phyloP scores from a whole-genome alignment of 2,329 filamentous ascomycete genomes.

The Colletotrichum sp. region DNA sequence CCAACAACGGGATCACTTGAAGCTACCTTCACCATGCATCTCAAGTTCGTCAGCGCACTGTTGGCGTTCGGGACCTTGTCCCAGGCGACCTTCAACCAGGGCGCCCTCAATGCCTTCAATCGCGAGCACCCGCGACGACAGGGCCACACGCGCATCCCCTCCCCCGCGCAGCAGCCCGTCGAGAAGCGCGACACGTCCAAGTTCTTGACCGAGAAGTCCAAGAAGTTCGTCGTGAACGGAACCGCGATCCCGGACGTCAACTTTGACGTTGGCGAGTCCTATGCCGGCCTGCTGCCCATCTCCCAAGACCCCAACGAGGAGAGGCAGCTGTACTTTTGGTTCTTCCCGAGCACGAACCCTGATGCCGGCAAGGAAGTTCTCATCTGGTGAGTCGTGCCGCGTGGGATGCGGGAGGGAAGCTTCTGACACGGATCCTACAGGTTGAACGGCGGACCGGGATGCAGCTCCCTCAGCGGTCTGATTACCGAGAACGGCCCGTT shows the following conservation, averaged over 20 bases:
- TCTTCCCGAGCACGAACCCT: conserved; percentile 62
- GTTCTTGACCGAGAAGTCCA: not conserved
- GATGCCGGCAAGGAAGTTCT: conserved; percentile 60
- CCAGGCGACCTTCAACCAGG: not conserved
- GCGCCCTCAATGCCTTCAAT: not conserved
- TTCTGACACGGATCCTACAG: not conserved
- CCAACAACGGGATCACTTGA: not conserved
- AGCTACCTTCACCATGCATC: not conserved
- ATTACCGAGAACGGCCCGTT: conserved; percentile 81
- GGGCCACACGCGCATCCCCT: not conserved
- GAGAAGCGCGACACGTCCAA: not conserved
- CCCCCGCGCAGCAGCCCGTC: not conserved
- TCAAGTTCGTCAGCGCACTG: not conserved
- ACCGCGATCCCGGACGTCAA: conserved; percentile 68
- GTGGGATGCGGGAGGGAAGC: fast-evolving
- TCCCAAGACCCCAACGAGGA: conserved; percentile 51
- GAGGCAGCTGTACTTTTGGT: conserved; percentile 66
- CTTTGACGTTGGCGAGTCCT: conserved; percentile 72
- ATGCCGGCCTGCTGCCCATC: conserved; percentile 67
- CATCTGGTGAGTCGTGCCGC: conserved; percentile 49
- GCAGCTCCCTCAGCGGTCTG: conserved; percentile 68
- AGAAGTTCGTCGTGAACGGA: conserved; percentile 65
- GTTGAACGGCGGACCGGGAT: conserved; percentile 44
- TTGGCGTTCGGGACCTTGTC: not conserved
- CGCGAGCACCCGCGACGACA: not conserved